These are phyloP conservation scores for Coemansia sp. DNA, from an alignment of 192 early-diverging fungal species.

Conservation along the genomic window DNA sequence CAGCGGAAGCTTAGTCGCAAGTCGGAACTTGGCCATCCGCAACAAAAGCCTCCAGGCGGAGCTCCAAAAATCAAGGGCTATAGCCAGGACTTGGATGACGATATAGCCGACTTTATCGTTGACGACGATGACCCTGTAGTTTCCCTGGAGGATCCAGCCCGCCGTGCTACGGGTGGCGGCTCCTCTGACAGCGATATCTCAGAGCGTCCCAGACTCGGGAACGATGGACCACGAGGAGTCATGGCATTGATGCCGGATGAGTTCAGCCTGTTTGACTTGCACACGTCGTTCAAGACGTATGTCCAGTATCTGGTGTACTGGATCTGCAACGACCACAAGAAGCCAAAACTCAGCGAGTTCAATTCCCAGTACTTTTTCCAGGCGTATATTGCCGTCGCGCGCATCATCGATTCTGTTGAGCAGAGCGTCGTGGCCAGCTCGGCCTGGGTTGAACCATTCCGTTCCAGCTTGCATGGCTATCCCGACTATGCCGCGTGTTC, in stretches of 20 bases:
- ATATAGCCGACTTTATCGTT: constrained; percentile 46
- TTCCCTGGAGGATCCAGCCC: not conserved
- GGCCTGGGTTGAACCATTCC: constrained; percentile 38
- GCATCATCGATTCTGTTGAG: constrained; percentile 41
- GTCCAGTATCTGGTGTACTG: constrained; percentile 50
- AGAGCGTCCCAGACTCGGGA: constrained; percentile 9
- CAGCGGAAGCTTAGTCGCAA: constrained; percentile 3
- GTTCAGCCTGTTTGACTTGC: constrained; percentile 41
- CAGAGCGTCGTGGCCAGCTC: constrained; percentile 48
- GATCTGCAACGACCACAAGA: constrained; percentile 32
- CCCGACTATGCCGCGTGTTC: constrained; percentile 10
- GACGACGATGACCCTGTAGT: constrained; percentile 25
- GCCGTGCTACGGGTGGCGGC: not conserved
- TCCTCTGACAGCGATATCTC: constrained; percentile 1
- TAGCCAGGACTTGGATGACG: constrained; percentile 32
- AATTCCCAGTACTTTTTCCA: constrained; percentile 41
- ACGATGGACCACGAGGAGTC: not conserved
- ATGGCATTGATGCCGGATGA: constrained; percentile 35
- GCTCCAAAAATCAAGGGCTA: constrained; percentile 12
- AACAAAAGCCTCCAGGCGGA: not conserved
- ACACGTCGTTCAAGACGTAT: constrained; percentile 44
- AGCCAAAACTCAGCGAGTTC: constrained; percentile 13
- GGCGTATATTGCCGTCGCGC: constrained; percentile 36
- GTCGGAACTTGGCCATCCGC: not conserved
- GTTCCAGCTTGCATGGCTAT: constrained; percentile 21